These are phyloP conservation scores for Fulvia fulva DNA, from an alignment of 2,329 filamentous ascomycete genomes.

Conservation along the genomic window DNA sequence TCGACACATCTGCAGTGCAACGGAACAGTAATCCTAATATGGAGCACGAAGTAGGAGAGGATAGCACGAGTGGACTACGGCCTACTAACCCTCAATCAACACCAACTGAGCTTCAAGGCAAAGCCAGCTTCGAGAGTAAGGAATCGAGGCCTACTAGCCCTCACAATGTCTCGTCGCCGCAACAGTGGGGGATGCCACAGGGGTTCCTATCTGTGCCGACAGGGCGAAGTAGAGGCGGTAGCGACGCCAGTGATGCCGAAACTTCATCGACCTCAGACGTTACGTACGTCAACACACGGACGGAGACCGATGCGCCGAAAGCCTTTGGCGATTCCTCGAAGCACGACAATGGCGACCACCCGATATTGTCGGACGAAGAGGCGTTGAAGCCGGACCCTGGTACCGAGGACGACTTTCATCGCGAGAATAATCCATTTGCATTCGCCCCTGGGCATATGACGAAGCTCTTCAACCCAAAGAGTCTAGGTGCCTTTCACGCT, in stretches of 20 bases:
- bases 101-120: slow-evolving; percentile 49
- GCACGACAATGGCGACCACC: slow-evolving; percentile 39
- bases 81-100: slow-evolving; percentile 21
- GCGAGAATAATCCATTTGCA: slow-evolving; percentile 78
- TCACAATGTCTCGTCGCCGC: slow-evolving; percentile 64
- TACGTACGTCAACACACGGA: slow-evolving; percentile 52
- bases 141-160: slow-evolving; percentile 64
- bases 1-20: slow-evolving; percentile 48
- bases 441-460: slow-evolving; percentile 77
- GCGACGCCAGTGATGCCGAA: slow-evolving; percentile 59
- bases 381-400: slow-evolving; percentile 73
- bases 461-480: slow-evolving; percentile 79
- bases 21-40: slow-evolving; percentile 31
- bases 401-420: slow-evolving; percentile 69
- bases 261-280: slow-evolving; percentile 56
- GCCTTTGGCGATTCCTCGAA: slow-evolving; percentile 25
- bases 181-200: slow-evolving; percentile 50
- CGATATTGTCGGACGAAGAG: slow-evolving; percentile 60
- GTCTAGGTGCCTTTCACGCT: slow-evolving; percentile 67
- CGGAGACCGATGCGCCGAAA: slow-evolving; percentile 32
- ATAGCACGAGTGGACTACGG: slow-evolving; percentile 16
- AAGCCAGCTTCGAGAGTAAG: slow-evolving; percentile 61
- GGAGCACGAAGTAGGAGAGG: slow-evolving; percentile 31
- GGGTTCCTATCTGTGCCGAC: slow-evolving; percentile 62
- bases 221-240: slow-evolving; percentile 60